Conservation (phyloP, 164 flowering plant species). For the Tetracentron sinense region DNA sequence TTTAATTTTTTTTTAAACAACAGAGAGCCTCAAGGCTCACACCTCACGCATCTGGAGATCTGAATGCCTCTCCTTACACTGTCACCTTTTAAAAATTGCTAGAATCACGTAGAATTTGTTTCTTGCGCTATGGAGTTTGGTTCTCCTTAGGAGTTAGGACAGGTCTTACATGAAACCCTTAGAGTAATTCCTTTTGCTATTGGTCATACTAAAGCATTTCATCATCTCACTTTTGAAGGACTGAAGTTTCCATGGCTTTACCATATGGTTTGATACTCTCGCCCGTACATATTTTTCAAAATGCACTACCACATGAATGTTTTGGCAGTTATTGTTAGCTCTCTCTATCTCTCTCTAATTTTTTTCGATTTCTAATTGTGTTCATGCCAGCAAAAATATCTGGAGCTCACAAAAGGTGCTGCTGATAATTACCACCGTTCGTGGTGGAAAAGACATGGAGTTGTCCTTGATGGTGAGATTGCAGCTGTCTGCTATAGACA, state of each 20-base stretch:
- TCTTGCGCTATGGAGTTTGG: too few relatives aligned
- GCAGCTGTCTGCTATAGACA: conserved; percentile 76
- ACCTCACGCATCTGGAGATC: too few relatives aligned
- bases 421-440: conserved; percentile 92
- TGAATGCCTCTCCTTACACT: too few relatives aligned
- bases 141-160: too few relatives aligned
- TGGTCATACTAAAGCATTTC: too few relatives aligned
- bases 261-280: not conserved
- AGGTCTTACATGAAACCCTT: too few relatives aligned
- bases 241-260: not conserved
- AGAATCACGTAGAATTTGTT: too few relatives aligned
- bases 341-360: not conserved
- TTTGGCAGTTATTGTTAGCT: not conserved
- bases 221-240: not conserved
- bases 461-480: conserved; percentile 97
- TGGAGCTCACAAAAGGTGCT: conserved; percentile 92
- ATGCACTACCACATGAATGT: not conserved
- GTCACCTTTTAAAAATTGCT: too few relatives aligned
- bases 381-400: conserved; percentile 69
- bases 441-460: conserved; percentile 99
- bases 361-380: not conserved
- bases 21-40: too few relatives aligned
- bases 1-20: too few relatives aligned
- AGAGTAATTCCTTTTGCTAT: too few relatives aligned
- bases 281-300: not conserved